phyloP scores from a whole-genome alignment of 768 basidiomycete genomes.

The Boletellus sp. region DNA sequence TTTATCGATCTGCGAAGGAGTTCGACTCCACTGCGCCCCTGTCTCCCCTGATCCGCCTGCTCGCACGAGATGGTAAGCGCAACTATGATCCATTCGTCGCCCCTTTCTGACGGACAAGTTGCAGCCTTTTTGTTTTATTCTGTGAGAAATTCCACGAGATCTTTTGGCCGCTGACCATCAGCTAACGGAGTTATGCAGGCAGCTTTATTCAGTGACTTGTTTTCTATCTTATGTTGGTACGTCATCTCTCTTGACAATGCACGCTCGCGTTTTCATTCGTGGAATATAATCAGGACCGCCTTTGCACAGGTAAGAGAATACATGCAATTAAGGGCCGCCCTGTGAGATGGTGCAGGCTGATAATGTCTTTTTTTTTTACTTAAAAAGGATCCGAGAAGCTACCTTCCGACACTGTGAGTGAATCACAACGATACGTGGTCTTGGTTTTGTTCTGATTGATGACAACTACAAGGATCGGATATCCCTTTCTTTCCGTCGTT shows the following conservation, averaged over 20 bases:
- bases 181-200: neutral
- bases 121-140: conserved; percentile 15
- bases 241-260: neutral
- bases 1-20: conserved; percentile 1
- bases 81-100: neutral
- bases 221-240: conserved; percentile 15
- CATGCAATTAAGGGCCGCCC: neutral
- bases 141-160: conserved; percentile 2
- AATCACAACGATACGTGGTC: neutral
- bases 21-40: neutral
- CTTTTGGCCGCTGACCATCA: too few species aligned
- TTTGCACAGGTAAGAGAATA: conserved; percentile 6
- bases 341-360: neutral
- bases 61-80: conserved; percentile 8
- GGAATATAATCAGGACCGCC: conserved; percentile 3
- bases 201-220: conserved; percentile 9
- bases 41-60: conserved; percentile 4
- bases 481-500: neutral
- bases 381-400: neutral
- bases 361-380: neutral
- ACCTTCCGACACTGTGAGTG: neutral
- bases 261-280: neutral
- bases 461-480: neutral
- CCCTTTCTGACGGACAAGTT: neutral
- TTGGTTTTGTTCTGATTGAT: too few species aligned